phyloP scores from a whole-genome alignment of 163 green algal species.

The Scenedesmus sp. region DNA sequence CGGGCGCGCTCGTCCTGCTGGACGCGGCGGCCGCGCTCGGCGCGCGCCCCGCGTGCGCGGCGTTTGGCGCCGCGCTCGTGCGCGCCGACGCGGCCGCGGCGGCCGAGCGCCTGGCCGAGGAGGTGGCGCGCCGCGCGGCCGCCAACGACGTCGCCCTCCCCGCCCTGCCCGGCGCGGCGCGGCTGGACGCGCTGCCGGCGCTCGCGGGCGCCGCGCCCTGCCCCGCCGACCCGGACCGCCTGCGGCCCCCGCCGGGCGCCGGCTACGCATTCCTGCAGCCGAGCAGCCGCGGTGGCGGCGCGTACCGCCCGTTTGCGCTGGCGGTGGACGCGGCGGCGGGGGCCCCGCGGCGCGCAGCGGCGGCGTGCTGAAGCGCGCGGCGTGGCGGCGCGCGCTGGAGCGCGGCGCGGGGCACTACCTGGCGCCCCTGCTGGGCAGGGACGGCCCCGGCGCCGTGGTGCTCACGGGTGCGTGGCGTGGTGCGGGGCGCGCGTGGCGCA shows the following conservation, averaged over 20 bases:
- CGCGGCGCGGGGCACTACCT: conserved; percentile 21
- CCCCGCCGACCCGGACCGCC: neutral
- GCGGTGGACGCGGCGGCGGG: conserved; percentile 7
- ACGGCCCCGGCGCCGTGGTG: conserved; percentile 6
- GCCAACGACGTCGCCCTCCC: conserved; percentile 3
- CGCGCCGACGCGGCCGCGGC: neutral
- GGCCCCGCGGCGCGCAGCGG: neutral
- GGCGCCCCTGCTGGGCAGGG: conserved; percentile 3
- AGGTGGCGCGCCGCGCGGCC: neutral
- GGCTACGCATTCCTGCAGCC: neutral
- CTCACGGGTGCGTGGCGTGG: neutral
- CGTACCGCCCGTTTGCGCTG: neutral
- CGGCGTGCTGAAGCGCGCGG: conserved; percentile 22
- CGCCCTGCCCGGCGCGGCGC: neutral
- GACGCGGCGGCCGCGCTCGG: conserved; percentile 17
- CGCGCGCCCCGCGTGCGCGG: neutral
- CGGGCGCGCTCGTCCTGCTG: neutral
- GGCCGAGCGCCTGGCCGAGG: conserved; percentile 10
- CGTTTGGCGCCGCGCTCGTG: neutral
- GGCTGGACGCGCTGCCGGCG: conserved; percentile 17
- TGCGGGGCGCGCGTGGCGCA: too few species aligned
- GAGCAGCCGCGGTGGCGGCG: conserved; percentile 16
- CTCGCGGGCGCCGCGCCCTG: neutral
- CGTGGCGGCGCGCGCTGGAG: neutral
- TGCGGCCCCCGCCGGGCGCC: neutral